Base-by-base conservation (phyloP, 768 basidiomycete genomes). In the Gautieria morchelliformis region DNA sequence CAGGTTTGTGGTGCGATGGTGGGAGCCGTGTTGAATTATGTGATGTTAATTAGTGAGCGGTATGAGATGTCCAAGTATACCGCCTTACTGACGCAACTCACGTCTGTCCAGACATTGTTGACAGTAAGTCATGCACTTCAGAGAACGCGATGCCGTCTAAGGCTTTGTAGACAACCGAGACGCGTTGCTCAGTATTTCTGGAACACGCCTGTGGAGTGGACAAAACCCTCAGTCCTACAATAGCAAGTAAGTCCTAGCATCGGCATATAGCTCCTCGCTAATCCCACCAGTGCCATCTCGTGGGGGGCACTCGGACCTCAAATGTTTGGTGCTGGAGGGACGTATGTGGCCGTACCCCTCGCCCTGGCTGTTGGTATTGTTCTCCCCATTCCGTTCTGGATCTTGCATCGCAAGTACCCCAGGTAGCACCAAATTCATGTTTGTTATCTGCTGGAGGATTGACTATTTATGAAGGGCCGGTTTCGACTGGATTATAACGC, bases 41-140 rank as follows among this genome's bases (percentile, higher is more conserved):
- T 68, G 4, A 68, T 77, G 53, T 63, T 78, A 49, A 78, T 74
- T 53, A 59, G 78, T 76, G 47, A 46, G 71, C 52, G 30, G 7
- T 22, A 44, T 1, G 12, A 41, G 40, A n/a, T 9, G 7, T 17
- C 20, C 11, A 8, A n/a, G 42, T n/a, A 5, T 17, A 9, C n/a
- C 9, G 4, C n/a, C 17, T 44, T 9, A 9, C n/a, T 19, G 3
- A 44, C 42, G 9, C 20, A 14, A 14, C 35, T 44, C 14, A 17
- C 39, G 15, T n/a, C 40, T 17, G 30, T 30, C 35, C 10, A 56
- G 54, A 56, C 27, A 56, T 56, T 41, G 50, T 56, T 42, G 54
- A 56, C 30, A 56, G 54, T 56, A 35, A 11, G 48, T 49, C 4
- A 49, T 30, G 22, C 24, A 9, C 8, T 22, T 49, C 24, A 30